Percentiles rank a stretch among this genome's conserved stretches.
phyloP scores from a whole-genome alignment of 225 moss, liverwort and hornwort genomes.

The Thuidium tamariscinum region DNA sequence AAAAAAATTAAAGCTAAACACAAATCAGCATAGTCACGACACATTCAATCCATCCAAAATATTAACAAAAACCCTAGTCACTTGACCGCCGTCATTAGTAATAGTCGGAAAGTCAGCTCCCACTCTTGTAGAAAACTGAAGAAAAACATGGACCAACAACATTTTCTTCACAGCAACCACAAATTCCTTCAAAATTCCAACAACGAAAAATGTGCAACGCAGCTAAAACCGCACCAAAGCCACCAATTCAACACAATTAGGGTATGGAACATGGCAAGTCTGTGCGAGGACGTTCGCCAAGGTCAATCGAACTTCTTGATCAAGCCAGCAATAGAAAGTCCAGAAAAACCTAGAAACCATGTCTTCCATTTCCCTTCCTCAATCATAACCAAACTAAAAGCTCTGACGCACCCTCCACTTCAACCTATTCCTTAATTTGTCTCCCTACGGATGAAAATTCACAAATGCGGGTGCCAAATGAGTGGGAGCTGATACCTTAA shows the following conservation, averaged over 20 bases:
- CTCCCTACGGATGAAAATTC: not conserved
- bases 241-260: not conserved
- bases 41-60: not conserved
- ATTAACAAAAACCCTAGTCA: not conserved
- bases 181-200: not conserved
- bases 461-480: not conserved
- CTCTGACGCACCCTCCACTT: not conserved
- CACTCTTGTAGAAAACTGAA: not conserved
- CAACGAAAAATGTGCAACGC: not conserved
- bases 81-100: not conserved
- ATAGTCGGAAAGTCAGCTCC: not conserved
- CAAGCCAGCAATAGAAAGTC: not conserved
- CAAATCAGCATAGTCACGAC: not conserved
- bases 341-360: not conserved
- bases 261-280: not conserved
- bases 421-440: not conserved
- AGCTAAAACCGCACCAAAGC: not conserved
- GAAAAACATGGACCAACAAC: not conserved
- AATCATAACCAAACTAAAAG: not conserved
- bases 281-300: not conserved
- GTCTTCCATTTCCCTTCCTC: not conserved
- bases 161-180: not conserved
- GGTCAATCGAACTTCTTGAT: not conserved
- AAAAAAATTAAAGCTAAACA: not conserved
- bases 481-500: conserved; percentile 31